Conservation (phyloP, 768 basidiomycete species). For the Leccinum incarnatum region DNA sequence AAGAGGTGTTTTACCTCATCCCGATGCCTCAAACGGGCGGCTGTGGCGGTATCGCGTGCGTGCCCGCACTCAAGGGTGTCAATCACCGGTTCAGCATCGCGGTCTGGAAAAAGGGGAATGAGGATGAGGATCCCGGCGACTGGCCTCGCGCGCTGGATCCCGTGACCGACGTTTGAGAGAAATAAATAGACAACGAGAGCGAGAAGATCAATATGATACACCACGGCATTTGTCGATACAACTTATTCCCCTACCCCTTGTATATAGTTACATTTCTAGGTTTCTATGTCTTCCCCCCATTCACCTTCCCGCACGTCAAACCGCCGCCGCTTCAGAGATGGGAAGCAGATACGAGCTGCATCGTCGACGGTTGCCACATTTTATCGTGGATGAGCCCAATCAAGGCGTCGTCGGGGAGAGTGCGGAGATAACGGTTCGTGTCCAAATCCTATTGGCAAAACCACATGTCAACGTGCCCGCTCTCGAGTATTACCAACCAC, state of each 20-base stretch:
- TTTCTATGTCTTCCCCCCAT: background rate
- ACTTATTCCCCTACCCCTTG: background rate
- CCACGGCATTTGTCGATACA: background rate
- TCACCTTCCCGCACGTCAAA: too few species aligned
- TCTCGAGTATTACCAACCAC: background rate
- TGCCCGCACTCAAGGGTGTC: constrained; percentile 79
- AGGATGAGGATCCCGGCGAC: background rate
- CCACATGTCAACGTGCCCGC: background rate
- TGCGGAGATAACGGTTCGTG: constrained; percentile 45
- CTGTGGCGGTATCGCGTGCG: constrained; percentile 71
- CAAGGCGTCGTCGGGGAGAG: constrained; percentile 46
- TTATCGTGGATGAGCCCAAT: constrained; percentile 50
- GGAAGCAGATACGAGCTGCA: background rate
- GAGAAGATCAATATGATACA: background rate
- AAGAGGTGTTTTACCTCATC: constrained; percentile 73
- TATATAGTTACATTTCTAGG: background rate
- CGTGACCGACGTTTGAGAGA: constrained; percentile 3
- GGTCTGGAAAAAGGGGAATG: constrained; percentile 49
- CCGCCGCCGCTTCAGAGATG: constrained; percentile 14
- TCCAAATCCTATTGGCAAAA: constrained; percentile 32
- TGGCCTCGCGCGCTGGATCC: constrained; percentile 19
- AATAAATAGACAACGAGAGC: background rate
- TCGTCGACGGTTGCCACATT: constrained; percentile 50
- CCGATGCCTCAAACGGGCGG: constrained; percentile 82
- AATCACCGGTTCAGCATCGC: constrained; percentile 86